These are phyloP conservation scores for Phaffia rhodozyma DNA, from an alignment of 1,284 basidiomycete species.

Conservation along the genomic window DNA sequence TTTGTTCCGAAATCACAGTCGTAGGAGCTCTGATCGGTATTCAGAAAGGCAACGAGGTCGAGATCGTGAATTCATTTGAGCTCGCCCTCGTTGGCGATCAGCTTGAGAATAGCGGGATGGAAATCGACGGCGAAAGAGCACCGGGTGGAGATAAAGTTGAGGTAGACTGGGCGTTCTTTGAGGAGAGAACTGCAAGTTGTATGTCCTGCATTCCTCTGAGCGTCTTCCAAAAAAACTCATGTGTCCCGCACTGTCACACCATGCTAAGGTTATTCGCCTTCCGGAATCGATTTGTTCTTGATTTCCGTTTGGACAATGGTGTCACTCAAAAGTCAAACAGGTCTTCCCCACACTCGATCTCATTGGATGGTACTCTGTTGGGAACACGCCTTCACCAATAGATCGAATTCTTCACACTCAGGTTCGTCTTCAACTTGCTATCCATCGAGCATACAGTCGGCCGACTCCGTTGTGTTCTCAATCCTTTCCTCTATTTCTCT, in stretches of 20 bases:
- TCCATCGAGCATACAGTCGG: constrained; percentile 38
- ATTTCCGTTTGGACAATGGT: too few relatives aligned
- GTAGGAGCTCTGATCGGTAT: constrained; percentile 89
- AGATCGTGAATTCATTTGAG: constrained; percentile 95
- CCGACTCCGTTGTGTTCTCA: neutral
- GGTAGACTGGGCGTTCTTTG: constrained; percentile 62
- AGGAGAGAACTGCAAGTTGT: constrained; percentile 82
- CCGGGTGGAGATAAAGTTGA: constrained; percentile 35
- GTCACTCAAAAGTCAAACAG: constrained; percentile 62
- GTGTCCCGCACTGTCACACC: too few relatives aligned
- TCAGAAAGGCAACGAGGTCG: constrained; percentile 82
- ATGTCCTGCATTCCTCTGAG: constrained; percentile 27
- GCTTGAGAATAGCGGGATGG: constrained; percentile 17
- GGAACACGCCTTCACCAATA: constrained; percentile 51
- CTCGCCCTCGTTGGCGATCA: constrained; percentile 43
- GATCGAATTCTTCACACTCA: constrained; percentile 80
- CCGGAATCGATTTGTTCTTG: too few relatives aligned
- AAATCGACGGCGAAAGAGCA: constrained; percentile 37
- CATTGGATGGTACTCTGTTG: constrained; percentile 92
- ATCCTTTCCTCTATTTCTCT: constrained; percentile 48
- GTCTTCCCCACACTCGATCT: constrained; percentile 94
- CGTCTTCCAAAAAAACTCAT: too few relatives aligned
- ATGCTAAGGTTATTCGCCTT: too few relatives aligned
- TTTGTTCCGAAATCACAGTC: constrained; percentile 41
- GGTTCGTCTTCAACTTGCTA: constrained; percentile 37